A percentile compares a stretch with the other conserved stretches of the same genome.
Evolutionary conservation across 2,329 filamentous ascomycete species (phyloP).

Genomic region (Microsporum canis): DNA sequence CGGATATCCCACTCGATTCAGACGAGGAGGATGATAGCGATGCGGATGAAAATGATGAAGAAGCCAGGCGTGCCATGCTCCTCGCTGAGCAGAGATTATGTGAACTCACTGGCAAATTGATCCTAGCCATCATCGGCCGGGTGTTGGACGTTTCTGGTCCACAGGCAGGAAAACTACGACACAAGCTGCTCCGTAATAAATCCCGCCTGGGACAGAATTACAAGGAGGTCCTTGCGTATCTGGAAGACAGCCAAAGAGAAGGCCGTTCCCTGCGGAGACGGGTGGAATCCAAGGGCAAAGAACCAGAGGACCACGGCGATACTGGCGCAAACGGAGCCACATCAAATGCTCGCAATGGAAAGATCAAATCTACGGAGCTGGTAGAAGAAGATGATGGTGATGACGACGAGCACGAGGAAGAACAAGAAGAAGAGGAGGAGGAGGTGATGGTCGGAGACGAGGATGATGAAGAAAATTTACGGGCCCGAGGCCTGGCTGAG

Average conservation of each 20-base stretch:
- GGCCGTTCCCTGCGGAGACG: conserved; percentile 7
- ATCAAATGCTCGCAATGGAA: conserved; percentile 21
- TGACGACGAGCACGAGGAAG: conserved; percentile 27
- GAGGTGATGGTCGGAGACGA: conserved; percentile 19
- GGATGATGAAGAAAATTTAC: conserved; percentile 35
- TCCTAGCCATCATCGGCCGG: conserved; percentile 64
- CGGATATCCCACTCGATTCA: conserved; percentile 46
- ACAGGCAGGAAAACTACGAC: conserved; percentile 52
- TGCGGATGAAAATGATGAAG: conserved; percentile 32
- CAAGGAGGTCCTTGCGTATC: conserved; percentile 67
- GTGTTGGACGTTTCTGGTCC: conserved; percentile 57
- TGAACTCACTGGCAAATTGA: conserved; percentile 71
- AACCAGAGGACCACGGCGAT: background rate
- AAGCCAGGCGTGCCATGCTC: conserved; percentile 47
- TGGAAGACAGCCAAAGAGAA: conserved; percentile 54
- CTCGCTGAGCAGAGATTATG: conserved; percentile 77
- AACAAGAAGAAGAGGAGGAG: conserved; percentile 22
- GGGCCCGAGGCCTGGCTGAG: conserved; percentile 26
- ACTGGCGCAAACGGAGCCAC: conserved; percentile 17
- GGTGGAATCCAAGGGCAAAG: conserved; percentile 2
- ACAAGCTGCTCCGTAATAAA: conserved; percentile 67
- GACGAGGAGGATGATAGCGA: conserved; percentile 21
- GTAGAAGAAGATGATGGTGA: conserved; percentile 36
- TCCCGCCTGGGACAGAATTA: conserved; percentile 72
- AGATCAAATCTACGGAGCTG: conserved; percentile 31